phyloP scores from a whole-genome alignment of 2,329 filamentous ascomycete species.

The Clonostachys byssicola region DNA sequence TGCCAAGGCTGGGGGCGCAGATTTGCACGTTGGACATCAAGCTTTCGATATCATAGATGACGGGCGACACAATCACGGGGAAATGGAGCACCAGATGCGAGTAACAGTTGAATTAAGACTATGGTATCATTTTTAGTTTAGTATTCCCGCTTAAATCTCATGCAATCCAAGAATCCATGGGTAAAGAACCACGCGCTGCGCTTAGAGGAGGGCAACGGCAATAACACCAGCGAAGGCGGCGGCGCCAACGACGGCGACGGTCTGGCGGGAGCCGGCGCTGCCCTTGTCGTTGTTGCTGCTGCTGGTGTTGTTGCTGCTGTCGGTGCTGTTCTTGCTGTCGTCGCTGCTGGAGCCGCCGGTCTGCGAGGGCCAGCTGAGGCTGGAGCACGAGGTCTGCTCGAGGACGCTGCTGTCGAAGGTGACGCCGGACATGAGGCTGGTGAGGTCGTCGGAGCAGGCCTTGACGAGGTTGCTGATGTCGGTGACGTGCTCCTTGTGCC shows the following conservation, averaged over 20 bases:
- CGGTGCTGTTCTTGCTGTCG: neutral
- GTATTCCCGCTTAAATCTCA: too few species aligned
- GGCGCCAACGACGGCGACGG: neutral
- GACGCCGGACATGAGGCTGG: neutral
- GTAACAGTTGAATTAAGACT: too few species aligned
- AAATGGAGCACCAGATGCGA: too few species aligned
- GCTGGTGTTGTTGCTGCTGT: neutral
- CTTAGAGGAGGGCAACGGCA: neutral
- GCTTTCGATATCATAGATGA: too few species aligned
- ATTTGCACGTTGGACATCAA: too few species aligned
- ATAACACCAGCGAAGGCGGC: neutral
- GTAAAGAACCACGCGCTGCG: too few species aligned
- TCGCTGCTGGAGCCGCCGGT: neutral
- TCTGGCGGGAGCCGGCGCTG: neutral
- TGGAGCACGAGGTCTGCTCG: neutral
- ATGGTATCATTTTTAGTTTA: too few species aligned
- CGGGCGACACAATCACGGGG: too few species aligned
- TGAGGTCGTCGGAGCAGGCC: slow-evolving; percentile 20
- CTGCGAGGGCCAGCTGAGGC: neutral
- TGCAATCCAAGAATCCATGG: too few species aligned
- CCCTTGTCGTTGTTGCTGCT: neutral
- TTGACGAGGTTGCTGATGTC: slow-evolving; percentile 10
- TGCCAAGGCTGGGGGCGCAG: too few species aligned
- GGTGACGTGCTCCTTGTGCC: slow-evolving; percentile 9
- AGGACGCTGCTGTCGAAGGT: neutral